Base-by-base conservation (phyloP, 108 stramenopile genomes). In the Cyclotella cryptica region DNA sequence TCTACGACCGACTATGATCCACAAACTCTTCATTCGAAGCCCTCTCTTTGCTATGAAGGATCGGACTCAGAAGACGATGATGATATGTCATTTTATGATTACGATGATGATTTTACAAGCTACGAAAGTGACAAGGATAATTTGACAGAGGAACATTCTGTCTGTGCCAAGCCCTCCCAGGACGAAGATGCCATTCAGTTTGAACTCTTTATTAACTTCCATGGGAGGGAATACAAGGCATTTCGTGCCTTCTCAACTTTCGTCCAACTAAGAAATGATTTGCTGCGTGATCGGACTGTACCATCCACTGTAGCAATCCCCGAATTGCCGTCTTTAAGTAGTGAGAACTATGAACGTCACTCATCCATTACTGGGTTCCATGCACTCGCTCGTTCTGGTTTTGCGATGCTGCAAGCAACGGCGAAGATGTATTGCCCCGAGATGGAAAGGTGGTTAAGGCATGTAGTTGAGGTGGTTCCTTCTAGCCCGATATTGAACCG, bases 211-310 rank as follows among this genome's bases (percentile, higher is more conserved):
- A 90, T 93, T 26, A 84, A 87, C 4, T 91, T 89, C 43, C 84
- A 87, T 22, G 90, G 92, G 43, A 72, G 90, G 8, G 89, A 85
- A 53, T 93, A 93, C 66, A 88, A 74, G 21, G 89, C 92, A 7
- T 91, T 84, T 17, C 78, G 92, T n/a, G 88, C 90, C 5, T 78
- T 91, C 73, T 87, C 88, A 30, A 79, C 84, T 1, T 85, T 93
- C 61, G 73, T 89, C 28, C 85, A 91, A 66, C 61, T 91, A 14
- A 77, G 92, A 28, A 82, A 90, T 71, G 92, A 90, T 53, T 79
- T 93, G 73, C 77, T 93, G 8, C 52, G 72, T 11, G 92, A 67
- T 47, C 27, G 35, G 46, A 22, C 51, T 14, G 47, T 72, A 13
- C 51, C 57, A 47, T 52, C 40, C 24, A 60, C 27, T 57, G 61